Percentiles rank a stretch among this genome's conserved stretches.
Evolutionary conservation across 169 alveolate species (phyloP).

Genomic region (Cryptosporidium andersoni): DNA sequence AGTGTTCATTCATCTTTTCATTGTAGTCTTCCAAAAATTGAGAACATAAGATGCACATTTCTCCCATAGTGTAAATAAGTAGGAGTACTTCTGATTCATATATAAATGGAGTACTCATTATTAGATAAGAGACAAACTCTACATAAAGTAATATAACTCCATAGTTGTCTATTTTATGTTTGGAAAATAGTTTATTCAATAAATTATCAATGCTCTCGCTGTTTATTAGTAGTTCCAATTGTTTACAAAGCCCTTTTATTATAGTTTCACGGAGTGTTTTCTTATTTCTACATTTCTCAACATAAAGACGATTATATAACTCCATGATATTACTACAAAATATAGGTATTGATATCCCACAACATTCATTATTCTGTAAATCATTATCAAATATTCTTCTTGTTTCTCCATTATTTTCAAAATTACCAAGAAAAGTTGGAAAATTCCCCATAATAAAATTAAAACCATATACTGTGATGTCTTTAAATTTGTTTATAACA

Average conservation of each 20-base stretch:
- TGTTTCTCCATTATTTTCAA: neutral
- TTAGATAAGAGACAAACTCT: conserved; percentile 48
- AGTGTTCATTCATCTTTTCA: neutral
- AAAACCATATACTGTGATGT: conserved; percentile 52
- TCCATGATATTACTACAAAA: neutral
- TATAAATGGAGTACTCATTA: conserved; percentile 41
- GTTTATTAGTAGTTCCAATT: conserved; percentile 23
- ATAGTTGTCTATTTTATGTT: neutral
- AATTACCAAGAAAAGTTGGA: conserved; percentile 22
- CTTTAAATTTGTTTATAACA: conserved; percentile 47
- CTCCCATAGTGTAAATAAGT: conserved; percentile 39
- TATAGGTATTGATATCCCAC: conserved; percentile 14
- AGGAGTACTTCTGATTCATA: conserved; percentile 56
- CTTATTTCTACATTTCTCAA: conserved; percentile 47
- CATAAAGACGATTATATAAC: conserved; percentile 26
- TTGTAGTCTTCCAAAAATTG: conserved; percentile 2
- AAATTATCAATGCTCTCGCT: conserved; percentile 10
- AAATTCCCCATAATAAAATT: conserved; percentile 7
- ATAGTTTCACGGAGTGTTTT: conserved; percentile 31
- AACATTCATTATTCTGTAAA: conserved; percentile 13
- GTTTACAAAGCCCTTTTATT: conserved; percentile 54
- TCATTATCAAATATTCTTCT: conserved; percentile 28
- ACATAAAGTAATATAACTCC: conserved; percentile 17
- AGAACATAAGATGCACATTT: conserved; percentile 51
- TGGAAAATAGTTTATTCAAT: conserved; percentile 2